Evolutionary conservation across 331 rosid species (phyloP).

Genomic region (Malus hybrid): DNA sequence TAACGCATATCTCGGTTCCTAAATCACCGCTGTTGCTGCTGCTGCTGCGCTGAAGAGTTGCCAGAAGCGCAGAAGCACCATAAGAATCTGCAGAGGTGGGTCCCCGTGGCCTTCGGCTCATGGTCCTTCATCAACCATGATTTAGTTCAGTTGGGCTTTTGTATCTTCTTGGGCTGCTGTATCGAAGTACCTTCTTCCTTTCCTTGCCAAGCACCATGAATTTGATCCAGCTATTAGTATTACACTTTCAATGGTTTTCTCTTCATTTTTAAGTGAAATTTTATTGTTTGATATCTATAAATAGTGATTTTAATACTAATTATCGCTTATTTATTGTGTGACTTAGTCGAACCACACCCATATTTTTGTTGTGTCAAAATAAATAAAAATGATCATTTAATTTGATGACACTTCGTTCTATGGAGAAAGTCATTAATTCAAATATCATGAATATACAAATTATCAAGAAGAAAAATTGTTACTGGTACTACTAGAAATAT

Average conservation of each 20-base stretch:
- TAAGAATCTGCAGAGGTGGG: background rate
- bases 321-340: too few species aligned
- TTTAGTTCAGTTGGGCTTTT: background rate
- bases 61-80: background rate
- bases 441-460: background rate
- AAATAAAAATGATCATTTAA: background rate
- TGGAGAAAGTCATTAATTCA: background rate
- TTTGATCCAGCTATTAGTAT: background rate
- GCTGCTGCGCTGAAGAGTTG: background rate
- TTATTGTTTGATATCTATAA: too few species aligned
- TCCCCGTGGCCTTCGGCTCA: background rate
- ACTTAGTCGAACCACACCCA: too few species aligned
- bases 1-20: background rate
- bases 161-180: background rate
- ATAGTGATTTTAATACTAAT: too few species aligned
- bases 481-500: background rate
- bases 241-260: background rate
- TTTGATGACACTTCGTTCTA: background rate
- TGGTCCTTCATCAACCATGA: background rate
- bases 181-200: too few species aligned
- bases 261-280: too few species aligned
- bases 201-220: background rate
- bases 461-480: background rate
- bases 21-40: background rate
- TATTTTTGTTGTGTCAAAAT: background rate